Base-by-base conservation (phyloP, 164 flowering plant species). In the Warburgia ugandensis region DNA sequence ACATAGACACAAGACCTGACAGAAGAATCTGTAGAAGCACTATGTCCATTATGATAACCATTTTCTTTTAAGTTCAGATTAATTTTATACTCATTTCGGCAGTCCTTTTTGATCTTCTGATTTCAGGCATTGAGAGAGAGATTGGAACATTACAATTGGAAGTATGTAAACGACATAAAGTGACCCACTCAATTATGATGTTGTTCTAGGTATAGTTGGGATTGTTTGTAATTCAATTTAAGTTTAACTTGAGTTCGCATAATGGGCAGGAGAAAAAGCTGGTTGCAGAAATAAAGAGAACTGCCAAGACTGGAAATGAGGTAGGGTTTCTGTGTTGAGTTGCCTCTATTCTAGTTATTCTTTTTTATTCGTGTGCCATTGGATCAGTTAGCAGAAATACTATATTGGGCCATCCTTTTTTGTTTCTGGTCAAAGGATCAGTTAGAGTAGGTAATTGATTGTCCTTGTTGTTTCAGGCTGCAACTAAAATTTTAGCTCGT, bases 281-380 rank as follows among this genome's bases (percentile, higher is more conserved):
- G 55, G 79, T 86, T 57, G 80, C 80, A 55, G 97, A 91, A 73
- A 91, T 87, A 55, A 91, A 91, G 73, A 81, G 69, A 70, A 86
- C 84, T 49, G 97, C 97, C 6, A 91, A 91, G 73, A 82, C 89
- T 17, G 96, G 96, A 56, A 91, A 91, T 67, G 97, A 91, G 83
- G 97, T 81, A 50, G 33, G 35, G 14, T 43, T 44, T 27, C 21
- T 16, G 6, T 22, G 37, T 2, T 29, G 10, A 4, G 5, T n/a
- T 25, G 9, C 25, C n/a, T 49, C 5, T 20, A 10, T 14, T 11
- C 21, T 27, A 10, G 8, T 13, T 40, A 26, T n/a, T n/a, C n/a
- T n/a, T n/a, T n/a, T n/a, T n/a, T n/a, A n/a, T n/a, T n/a, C n/a
- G 19, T 12, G 3, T 23, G 21, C 29, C 41, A 22, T 25, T 6